These are phyloP conservation scores for Phytophthora chlamydospora DNA, from an alignment of 352 stramenopile species.

Conservation along the genomic window DNA sequence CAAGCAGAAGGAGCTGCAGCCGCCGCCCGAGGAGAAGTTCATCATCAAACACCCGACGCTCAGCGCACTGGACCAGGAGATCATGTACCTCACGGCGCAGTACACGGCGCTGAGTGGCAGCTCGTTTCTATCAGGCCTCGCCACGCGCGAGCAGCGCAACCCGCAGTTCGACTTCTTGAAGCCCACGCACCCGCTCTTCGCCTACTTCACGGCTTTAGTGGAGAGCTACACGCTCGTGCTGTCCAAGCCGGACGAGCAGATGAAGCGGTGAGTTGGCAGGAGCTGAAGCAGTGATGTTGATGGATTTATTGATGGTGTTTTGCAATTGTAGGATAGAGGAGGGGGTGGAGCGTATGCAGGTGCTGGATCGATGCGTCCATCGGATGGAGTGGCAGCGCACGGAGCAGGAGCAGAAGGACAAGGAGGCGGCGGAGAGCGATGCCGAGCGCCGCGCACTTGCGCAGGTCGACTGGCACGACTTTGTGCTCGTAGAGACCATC, in stretches of 20 bases:
- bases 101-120: conserved; percentile 96
- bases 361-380: conserved; percentile 87
- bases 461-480: conserved; percentile 99
- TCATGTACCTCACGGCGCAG: conserved; percentile 98
- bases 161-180: conserved; percentile 98
- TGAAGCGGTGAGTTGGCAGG: conserved; percentile 53
- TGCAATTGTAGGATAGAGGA: conserved; percentile 53
- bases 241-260: conserved; percentile 67
- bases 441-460: conserved; percentile 73
- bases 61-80: conserved; percentile 94
- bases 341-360: conserved; percentile 83
- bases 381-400: conserved; percentile 81
- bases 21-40: conserved; percentile 75
- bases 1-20: conserved; percentile 84
- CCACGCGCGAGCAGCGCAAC: conserved; percentile 96
- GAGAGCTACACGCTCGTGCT: conserved; percentile 95
- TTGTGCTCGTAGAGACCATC: conserved; percentile 99
- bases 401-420: conserved; percentile 75
- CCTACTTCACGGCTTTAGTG: conserved; percentile 98
- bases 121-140: conserved; percentile 95
- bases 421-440: conserved; percentile 75
- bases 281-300: not conserved
- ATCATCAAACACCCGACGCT: conserved; percentile 91
- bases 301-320: not conserved
- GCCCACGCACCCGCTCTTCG: conserved; percentile 96